Conservation (phyloP, 192 early-diverging fungal species). For the Linnemannia schmuckeri region DNA sequence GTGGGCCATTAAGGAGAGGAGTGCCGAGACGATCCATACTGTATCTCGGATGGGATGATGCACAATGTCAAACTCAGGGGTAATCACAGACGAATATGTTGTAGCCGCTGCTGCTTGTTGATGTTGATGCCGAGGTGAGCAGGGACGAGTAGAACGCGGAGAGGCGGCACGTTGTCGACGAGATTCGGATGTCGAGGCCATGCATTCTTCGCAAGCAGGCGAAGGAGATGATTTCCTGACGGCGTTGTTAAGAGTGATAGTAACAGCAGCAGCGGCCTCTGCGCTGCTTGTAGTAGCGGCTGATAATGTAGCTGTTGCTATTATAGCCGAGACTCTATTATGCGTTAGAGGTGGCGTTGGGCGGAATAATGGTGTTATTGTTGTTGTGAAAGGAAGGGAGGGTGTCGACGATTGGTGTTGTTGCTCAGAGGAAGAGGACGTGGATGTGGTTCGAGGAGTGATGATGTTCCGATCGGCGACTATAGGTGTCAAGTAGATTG, state of each 20-base stretch:
- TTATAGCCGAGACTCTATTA: not conserved
- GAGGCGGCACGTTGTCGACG: not conserved
- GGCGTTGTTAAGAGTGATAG: not conserved
- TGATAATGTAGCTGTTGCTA: not conserved
- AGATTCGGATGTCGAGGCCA: not conserved
- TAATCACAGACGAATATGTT: not conserved
- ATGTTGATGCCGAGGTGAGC: not conserved
- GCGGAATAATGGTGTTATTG: not conserved
- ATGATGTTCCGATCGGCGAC: not conserved
- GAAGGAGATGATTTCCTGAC: not conserved
- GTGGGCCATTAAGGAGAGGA: slow-evolving; percentile 60
- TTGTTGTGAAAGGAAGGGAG: not conserved
- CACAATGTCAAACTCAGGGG: slow-evolving; percentile 56
- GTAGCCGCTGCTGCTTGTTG: slow-evolving; percentile 12
- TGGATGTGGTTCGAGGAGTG: not conserved
- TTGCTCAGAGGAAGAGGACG: not conserved
- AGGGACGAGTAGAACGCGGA: not conserved
- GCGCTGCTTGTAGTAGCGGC: not conserved
- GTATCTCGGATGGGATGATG: slow-evolving; percentile 58
- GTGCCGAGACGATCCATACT: slow-evolving; percentile 60
- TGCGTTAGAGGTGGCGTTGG: not conserved
- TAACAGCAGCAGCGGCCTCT: not conserved
- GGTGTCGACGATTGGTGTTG: not conserved
- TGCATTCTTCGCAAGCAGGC: slow-evolving; percentile 14
- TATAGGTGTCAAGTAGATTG: not conserved